Base-by-base conservation (phyloP, 2,329 filamentous ascomycete genomes). In the Scytalidium sp. region DNA sequence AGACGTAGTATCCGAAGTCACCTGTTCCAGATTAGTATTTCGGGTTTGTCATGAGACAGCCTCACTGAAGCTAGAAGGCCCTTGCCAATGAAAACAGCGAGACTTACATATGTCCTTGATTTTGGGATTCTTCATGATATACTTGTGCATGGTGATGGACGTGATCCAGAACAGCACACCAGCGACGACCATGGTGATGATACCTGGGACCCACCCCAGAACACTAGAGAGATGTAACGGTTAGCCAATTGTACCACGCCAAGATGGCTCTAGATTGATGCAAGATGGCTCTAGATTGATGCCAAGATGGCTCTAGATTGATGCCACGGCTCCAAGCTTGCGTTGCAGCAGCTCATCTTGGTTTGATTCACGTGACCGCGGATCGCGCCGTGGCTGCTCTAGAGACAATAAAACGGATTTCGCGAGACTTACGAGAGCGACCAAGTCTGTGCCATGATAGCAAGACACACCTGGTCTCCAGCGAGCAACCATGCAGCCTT, bases 401-500 rank as follows among this genome's bases (percentile, higher is more conserved):
- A n/a, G n/a, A n/a, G n/a, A n/a, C n/a, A n/a, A n/a, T n/a, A n/a
- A n/a, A n/a, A n/a, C n/a, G n/a, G n/a, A n/a, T n/a, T n/a, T n/a
- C n/a, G n/a, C n/a, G n/a, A 29, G 40, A 65, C 67, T 59, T 58
- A 71, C 69, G 70, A 73, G 11, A 76, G 66, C 22, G 73, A 75
- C 74, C 74, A 76, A 6, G 72, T 68, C 56, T 77, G 74, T 23
- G 74, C 74, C 74, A 76, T 76, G 55, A 76, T 76, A 22, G 74
- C 74, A 4, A 77, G 61, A 59, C 74, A 77, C 29, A 77, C 73
- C 58, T 76, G 74, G 42, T 77, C 74, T 29, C 74, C 74, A 10
- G 61, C 64, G 5, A 76, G 68, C 29, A 76, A 59, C 66, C 71
- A 75, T 7, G 74, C 72, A 2, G 72, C 73, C 57, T 76, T 76